These are phyloP conservation scores for Excoecaria agallocha DNA, from an alignment of 345 rosid species.

Conservation along the genomic window DNA sequence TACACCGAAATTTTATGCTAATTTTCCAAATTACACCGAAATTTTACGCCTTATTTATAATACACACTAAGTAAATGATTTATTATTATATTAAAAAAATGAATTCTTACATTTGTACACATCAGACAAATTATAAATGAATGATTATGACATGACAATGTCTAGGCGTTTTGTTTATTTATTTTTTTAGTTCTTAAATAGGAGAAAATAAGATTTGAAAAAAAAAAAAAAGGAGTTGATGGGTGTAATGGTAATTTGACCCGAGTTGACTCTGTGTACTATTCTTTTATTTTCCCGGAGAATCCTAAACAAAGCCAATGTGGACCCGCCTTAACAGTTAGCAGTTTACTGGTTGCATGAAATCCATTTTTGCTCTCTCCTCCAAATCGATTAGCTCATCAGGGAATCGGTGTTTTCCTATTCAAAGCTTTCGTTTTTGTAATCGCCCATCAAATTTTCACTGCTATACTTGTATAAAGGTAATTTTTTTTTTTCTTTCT, in stretches of 20 bases:
- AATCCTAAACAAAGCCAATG: background rate
- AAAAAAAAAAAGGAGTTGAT: background rate
- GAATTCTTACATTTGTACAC: background rate
- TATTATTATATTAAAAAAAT: background rate
- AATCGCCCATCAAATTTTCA: background rate
- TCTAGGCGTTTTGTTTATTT: too few relatives aligned
- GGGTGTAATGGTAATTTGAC: background rate
- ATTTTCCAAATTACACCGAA: too few relatives aligned
- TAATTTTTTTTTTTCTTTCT: background rate
- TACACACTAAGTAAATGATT: too few relatives aligned
- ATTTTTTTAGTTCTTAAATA: too few relatives aligned
- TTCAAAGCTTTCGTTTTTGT: background rate
- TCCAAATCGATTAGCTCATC: background rate
- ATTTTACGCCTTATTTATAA: too few relatives aligned
- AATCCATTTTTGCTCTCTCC: background rate
- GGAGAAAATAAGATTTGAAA: too few relatives aligned
- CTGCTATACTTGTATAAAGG: background rate
- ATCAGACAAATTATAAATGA: too few relatives aligned
- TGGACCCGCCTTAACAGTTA: background rate
- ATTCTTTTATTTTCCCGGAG: background rate
- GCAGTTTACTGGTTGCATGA: background rate
- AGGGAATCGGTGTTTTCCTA: background rate
- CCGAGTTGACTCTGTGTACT: background rate
- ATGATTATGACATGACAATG: too few relatives aligned
- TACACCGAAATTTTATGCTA: too few relatives aligned